Conservation (phyloP, 1,284 basidiomycete genomes). For the Mycosarcoma maydis region DNA sequence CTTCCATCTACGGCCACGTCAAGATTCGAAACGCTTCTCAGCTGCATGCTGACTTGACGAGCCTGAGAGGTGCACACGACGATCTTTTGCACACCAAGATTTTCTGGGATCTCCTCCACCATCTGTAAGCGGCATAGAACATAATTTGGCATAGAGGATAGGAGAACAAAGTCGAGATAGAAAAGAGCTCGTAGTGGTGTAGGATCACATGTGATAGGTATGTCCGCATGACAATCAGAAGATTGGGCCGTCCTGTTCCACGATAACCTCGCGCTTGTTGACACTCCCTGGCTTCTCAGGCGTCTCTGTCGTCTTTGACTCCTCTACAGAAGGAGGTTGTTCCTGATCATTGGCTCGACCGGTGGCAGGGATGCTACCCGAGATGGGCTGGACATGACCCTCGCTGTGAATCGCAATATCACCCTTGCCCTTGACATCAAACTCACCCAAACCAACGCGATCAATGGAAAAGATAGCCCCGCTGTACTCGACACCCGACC, state of each 20-base stretch:
- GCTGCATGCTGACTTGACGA: constrained; percentile 19
- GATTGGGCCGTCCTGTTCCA: constrained; percentile 6
- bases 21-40: constrained; percentile 5
- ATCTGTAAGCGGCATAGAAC: constrained; percentile 2
- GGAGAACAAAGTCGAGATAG: too few species aligned
- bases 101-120: constrained; percentile 30
- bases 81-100: constrained; percentile 31
- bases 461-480: constrained; percentile 25
- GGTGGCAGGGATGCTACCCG: background rate
- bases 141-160: background rate
- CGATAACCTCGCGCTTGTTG: constrained; percentile 7
- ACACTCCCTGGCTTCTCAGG: background rate
- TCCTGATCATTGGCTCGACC: background rate
- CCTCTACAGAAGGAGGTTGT: background rate
- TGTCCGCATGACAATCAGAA: constrained; percentile 1
- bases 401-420: background rate
- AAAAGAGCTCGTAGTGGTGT: too few species aligned
- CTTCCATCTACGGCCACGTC: constrained; percentile 11
- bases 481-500: constrained; percentile 15
- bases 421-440: constrained; percentile 16
- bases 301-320: constrained; percentile 4
- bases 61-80: constrained; percentile 30
- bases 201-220: background rate
- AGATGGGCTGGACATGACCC: background rate
- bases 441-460: constrained; percentile 18